These are phyloP conservation scores for Diaporthe citriasiana DNA, from an alignment of 2,329 filamentous ascomycete species.

Conservation along the genomic window DNA sequence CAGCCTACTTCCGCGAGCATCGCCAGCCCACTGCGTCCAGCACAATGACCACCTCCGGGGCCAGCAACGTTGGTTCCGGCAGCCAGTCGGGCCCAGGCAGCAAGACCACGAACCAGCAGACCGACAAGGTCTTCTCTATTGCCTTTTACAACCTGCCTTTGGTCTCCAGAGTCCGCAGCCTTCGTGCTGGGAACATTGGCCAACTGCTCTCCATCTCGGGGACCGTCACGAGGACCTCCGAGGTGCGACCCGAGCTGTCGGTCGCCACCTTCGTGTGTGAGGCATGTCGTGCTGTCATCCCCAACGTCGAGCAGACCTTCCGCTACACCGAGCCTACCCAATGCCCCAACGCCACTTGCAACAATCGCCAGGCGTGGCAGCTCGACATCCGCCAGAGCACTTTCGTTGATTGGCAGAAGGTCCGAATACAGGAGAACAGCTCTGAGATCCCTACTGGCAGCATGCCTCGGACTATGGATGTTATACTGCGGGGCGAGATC, in stretches of 20 bases:
- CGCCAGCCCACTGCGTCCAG: conserved; percentile 85
- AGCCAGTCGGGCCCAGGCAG: conserved; percentile 77
- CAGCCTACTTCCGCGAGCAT: conserved; percentile 93
- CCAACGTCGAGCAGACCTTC: conserved; percentile 97
- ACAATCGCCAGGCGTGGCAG: conserved; percentile 93
- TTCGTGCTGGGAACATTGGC: conserved; percentile 92
- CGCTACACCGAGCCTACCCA: conserved; percentile 97
- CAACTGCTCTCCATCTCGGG: conserved; percentile 96
- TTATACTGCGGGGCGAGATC: conserved; percentile 96
- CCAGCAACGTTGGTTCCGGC: conserved; percentile 72
- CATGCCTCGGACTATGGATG: conserved; percentile 98
- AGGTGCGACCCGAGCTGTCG: conserved; percentile 94
- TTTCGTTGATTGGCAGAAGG: conserved; percentile 99
- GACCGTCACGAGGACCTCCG: conserved; percentile 95
- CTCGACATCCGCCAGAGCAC: conserved; percentile 97
- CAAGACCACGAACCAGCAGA: conserved; percentile 92
- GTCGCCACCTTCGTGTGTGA: conserved; percentile 94
- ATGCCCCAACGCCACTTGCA: conserved; percentile 89
- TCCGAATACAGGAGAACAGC: conserved; percentile 97
- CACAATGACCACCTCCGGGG: conserved; percentile 77
- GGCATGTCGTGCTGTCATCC: conserved; percentile 84
- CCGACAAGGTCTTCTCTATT: conserved; percentile 93
- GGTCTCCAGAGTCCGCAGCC: conserved; percentile 85
- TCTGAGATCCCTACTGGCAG: conserved; percentile 98
- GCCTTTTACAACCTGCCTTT: conserved; percentile 95